phyloP scores from a whole-genome alignment of 306 rosid species.

The Purshia tridentata region DNA sequence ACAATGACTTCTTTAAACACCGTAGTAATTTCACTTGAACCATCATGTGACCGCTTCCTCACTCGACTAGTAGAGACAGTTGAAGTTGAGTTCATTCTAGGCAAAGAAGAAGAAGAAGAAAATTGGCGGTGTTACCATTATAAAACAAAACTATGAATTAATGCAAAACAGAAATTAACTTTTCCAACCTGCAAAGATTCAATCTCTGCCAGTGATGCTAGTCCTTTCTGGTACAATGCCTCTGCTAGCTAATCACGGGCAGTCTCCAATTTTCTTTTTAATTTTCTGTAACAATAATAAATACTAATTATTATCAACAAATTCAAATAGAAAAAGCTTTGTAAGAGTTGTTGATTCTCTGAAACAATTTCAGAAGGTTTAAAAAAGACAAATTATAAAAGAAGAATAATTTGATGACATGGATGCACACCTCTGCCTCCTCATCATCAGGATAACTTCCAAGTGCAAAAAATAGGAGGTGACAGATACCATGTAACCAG shows the following conservation, averaged over 20 bases:
- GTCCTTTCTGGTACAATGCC: slow-evolving; percentile 89
- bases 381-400: too few relatives aligned
- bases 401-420: too few relatives aligned
- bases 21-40: too few relatives aligned
- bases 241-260: slow-evolving; percentile 84
- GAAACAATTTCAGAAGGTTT: background rate
- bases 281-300: slow-evolving; percentile 38
- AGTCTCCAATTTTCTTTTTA: slow-evolving; percentile 82
- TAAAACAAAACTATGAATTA: background rate
- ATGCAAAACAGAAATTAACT: slow-evolving; percentile 23
- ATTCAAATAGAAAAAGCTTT: background rate
- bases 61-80: too few relatives aligned
- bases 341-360: background rate
- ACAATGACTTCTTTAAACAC: too few relatives aligned
- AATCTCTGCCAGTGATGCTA: slow-evolving; percentile 69
- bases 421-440: too few relatives aligned
- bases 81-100: too few relatives aligned
- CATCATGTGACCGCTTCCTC: too few relatives aligned
- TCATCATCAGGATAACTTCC: too few relatives aligned
- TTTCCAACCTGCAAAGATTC: slow-evolving; percentile 68
- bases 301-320: background rate
- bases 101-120: too few relatives aligned
- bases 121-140: background rate
- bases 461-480: too few relatives aligned
- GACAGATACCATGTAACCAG: too few relatives aligned